phyloP scores from a whole-genome alignment of 169 alveolate species.

The Babesia microti region DNA sequence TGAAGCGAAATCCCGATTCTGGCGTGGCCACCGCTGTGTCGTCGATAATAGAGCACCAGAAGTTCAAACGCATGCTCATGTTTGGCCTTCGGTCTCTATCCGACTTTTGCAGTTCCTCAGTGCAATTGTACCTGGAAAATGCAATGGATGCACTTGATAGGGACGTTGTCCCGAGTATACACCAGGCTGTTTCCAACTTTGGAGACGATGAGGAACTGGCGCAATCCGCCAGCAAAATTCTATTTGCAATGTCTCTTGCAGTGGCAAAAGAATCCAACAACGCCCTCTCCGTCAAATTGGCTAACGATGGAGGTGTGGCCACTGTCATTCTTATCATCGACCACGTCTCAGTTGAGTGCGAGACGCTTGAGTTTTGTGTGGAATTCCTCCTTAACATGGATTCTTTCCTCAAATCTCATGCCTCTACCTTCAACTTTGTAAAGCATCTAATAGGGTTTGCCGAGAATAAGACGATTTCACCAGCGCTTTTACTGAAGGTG shows the following conservation, averaged over 20 bases:
- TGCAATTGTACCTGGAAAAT: constrained; percentile 74
- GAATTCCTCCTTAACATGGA: constrained; percentile 60
- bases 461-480: not conserved
- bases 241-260: constrained; percentile 76
- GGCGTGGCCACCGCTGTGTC: constrained; percentile 85
- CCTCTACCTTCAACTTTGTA: constrained; percentile 18
- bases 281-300: constrained; percentile 29
- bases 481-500: constrained; percentile 18
- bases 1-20: constrained; percentile 74
- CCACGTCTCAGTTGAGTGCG: constrained; percentile 64
- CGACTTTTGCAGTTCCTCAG: constrained; percentile 78
- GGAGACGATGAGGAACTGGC: constrained; percentile 81
- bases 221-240: constrained; percentile 59
- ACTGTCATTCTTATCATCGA: constrained; percentile 60
- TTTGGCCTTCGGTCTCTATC: constrained; percentile 81
- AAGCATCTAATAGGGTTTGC: no score
- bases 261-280: constrained; percentile 65
- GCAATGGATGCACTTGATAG: constrained; percentile 77
- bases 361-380: constrained; percentile 61
- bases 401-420: constrained; percentile 4
- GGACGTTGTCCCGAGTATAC: constrained; percentile 68
- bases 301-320: constrained; percentile 63
- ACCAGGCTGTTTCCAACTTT: constrained; percentile 72
- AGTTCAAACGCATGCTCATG: constrained; percentile 81
- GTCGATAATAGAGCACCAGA: constrained; percentile 78